Base-by-base conservation (phyloP, 352 stramenopile species). In the Phytopythium vexans region DNA sequence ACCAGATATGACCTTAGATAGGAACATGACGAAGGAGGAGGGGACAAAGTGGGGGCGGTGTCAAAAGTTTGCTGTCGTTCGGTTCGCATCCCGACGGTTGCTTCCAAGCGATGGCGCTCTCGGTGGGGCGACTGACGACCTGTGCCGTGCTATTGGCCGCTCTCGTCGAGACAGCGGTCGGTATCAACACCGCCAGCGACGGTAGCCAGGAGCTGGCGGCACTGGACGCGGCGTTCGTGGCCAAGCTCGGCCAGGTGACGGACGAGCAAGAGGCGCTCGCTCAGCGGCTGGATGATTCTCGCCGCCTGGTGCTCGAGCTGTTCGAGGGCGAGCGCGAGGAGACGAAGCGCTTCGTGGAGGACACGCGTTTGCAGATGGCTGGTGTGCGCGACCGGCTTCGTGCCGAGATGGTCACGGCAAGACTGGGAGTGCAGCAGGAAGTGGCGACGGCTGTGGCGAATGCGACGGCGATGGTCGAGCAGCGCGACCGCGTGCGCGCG, bases 311-410 rank as follows among this genome's bases (percentile, higher is more conserved):
- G 37, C 1, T 6, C 4, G 56, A 58, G 0, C 41, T 76, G 15
- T 72, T 70, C n/a, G 38, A 36, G 4, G n/a, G 56, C 14, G 64
- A 73, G 37, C 45, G 61, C 32, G 43, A 48, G 4, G 60, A 76
- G 51, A 40, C 62, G 40, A 4, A 57, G 51, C 40, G 63, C 47
- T 52, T 65, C 14, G 12, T 50, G 36, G 5, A 59, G 32, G 64
- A 72, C 38, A 73, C 60, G 42, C 32, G 51, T 2, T 36, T 46
- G 8, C 53, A 63, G 16, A 43, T 76, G 60, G 8, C 27, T 15
- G 11, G 12, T 0, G 31, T 62, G 14, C 44, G 53, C 4, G 46
- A 52, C n/a, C 54, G 57, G 33, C 38, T 65, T 27, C 32, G 40
- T 5, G n/a, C 49, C 6, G 50, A 65, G 51, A 57, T 72, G 14